phyloP scores from a whole-genome alignment of 345 rosid genomes.

The Passiflora organensis region DNA sequence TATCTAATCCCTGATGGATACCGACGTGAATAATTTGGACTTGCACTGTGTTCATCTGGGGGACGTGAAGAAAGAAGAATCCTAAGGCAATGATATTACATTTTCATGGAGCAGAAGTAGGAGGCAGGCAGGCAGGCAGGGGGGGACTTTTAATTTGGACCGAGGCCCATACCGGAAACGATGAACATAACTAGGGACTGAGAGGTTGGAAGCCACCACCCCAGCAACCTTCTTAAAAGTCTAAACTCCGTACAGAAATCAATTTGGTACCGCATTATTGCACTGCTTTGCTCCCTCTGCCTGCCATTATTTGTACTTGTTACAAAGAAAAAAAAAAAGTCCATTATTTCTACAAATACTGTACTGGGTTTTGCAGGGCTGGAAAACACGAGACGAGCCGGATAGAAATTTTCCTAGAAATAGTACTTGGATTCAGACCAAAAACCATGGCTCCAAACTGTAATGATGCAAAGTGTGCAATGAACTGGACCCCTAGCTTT shows the following conservation, averaged over 20 bases:
- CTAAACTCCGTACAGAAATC: neutral
- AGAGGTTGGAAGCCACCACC: constrained; percentile 3
- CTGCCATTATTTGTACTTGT: constrained; percentile 3
- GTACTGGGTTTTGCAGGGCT: neutral
- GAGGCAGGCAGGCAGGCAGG: no score
- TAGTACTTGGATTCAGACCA: no score
- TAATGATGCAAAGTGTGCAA: no score
- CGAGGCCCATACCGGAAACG: neutral
- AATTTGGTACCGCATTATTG: constrained; percentile 2
- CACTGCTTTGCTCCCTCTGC: neutral
- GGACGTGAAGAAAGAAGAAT: neutral
- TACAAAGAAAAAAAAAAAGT: no score
- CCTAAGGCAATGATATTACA: constrained; percentile 11
- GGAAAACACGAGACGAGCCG: no score
- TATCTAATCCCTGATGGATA: no score
- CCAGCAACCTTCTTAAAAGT: constrained; percentile 22
- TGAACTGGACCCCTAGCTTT: constrained; percentile 22
- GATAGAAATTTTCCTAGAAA: no score
- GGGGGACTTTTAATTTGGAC: constrained; percentile 10
- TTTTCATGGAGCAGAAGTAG: constrained; percentile 18
- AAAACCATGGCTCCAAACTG: no score
- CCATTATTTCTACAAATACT: neutral
- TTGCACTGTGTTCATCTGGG: no score
- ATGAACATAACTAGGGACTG: constrained; percentile 4
- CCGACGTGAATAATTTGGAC: no score